Base-by-base conservation (phyloP, 768 basidiomycete species). In the Termitomyces sp. region DNA sequence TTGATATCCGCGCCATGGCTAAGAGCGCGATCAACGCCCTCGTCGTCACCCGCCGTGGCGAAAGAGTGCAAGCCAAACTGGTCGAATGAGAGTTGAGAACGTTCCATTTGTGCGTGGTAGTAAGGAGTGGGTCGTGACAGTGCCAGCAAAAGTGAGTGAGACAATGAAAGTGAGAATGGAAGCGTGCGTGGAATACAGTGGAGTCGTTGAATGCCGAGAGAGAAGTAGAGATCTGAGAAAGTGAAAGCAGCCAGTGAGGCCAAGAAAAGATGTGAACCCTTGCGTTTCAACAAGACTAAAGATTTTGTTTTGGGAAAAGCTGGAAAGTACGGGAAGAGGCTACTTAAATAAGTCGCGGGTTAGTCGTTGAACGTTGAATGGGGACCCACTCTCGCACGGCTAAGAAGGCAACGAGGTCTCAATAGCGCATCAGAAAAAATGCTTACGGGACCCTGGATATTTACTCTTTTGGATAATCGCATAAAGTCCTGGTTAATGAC, bases 1-100 rank as follows among this genome's bases (percentile, higher is more conserved):
- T 92, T 91, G 56, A 91, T 79, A 70, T 90, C 87, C 8, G 88
- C 88, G 45, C 87, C 89, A 42, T 78, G 72, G 8, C 76, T 74
- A 58, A 92, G 76, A 46, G 85, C 82, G 55, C 74, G 78, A 22
- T 73, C 77, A 18, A 90, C 79, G 48, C 79, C 84, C 35, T 78
- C 72, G 48, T 83, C 77, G 67, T 85, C 81, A 52, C 87, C 90
- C 50, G 73, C 74, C 24, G 82, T 78, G 49, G 87, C 87, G 39
- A 84, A 86, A 52, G 73, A 73, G 64, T 87, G 84, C 56, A 87
- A 75, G 42, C 72, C 77, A 66, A 69, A 72, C 63, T 76, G 75
- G 55, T 77, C 74, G 64, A 74, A 69, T 53, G 71, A 72, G 57
- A 66, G 71, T 66, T 70, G 69, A 51, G 58, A 55, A 63, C 65